Conservation (phyloP, 306 rosid genomes). For the Delonix regia region DNA sequence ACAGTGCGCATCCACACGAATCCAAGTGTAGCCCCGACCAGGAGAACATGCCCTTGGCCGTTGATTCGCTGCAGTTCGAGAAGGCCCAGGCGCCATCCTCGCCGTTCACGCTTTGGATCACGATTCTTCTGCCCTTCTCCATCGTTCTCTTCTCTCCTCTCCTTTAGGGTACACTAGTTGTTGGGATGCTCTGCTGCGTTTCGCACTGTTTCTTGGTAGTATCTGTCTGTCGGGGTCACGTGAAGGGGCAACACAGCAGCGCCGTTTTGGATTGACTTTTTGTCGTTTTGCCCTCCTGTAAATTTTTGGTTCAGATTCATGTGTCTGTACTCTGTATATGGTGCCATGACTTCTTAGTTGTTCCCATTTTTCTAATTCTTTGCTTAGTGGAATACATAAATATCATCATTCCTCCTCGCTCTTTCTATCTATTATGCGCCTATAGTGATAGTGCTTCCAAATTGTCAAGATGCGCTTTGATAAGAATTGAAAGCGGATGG, state of each 20-base stretch:
- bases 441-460: not conserved
- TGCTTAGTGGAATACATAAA: not conserved
- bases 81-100: constrained; percentile 45
- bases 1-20: constrained; percentile 81
- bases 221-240: constrained; percentile 18
- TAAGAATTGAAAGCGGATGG: not conserved
- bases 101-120: constrained; percentile 42
- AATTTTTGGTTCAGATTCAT: too few relatives aligned
- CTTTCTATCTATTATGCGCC: not conserved
- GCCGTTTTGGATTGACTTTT: not conserved
- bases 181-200: constrained; percentile 13
- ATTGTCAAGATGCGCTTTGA: not conserved
- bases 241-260: not conserved
- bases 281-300: constrained; percentile 14
- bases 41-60: constrained; percentile 99
- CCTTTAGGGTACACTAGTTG: constrained; percentile 36
- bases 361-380: not conserved
- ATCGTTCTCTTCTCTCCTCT: constrained; percentile 38
- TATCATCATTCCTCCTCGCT: not conserved
- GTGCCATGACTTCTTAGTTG: not conserved
- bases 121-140: constrained; percentile 59
- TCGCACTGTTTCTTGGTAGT: not conserved
- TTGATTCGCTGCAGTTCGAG: constrained; percentile 84
- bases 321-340: constrained; percentile 5
- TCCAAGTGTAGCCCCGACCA: constrained; percentile 95